Evolutionary conservation across 805 yeast genomes (phyloP).

Genomic region (Candida berthetii): DNA sequence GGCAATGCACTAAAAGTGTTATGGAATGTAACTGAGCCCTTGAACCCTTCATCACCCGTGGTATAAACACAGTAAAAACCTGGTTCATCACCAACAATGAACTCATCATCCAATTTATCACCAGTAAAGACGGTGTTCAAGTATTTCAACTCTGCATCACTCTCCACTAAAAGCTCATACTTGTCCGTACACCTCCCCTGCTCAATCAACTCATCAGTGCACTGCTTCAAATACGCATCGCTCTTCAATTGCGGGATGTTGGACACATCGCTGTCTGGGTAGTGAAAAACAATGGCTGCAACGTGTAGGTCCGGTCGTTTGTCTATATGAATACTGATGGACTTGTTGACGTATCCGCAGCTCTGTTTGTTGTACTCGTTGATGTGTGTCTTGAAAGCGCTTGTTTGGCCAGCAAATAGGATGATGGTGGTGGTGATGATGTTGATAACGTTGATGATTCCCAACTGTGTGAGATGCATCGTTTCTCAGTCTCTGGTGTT

Average conservation of each 20-base stretch:
- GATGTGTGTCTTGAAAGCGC: neutral
- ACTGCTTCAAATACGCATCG: neutral
- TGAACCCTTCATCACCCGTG: neutral
- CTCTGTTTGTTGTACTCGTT: neutral
- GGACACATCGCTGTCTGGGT: neutral
- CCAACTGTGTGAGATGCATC: no score
- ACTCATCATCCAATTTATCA: conserved; percentile 1
- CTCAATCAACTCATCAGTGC: neutral
- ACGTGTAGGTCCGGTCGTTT: neutral
- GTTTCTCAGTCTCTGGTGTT: no score
- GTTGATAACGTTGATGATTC: no score
- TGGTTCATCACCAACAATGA: neutral
- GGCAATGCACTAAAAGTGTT: neutral
- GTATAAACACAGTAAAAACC: neutral
- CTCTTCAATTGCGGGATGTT: neutral
- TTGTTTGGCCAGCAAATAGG: no score
- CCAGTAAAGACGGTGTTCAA: conserved; percentile 1
- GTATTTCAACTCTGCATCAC: neutral
- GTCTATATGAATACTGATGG: neutral
- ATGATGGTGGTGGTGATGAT: no score
- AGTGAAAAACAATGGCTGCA: neutral
- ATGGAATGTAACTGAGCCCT: neutral
- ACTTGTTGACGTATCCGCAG: neutral
- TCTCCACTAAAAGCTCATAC: neutral
- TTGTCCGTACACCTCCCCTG: neutral